Base-by-base conservation (phyloP, 1,284 basidiomycete species). In the Sanghuangporus baumii region DNA sequence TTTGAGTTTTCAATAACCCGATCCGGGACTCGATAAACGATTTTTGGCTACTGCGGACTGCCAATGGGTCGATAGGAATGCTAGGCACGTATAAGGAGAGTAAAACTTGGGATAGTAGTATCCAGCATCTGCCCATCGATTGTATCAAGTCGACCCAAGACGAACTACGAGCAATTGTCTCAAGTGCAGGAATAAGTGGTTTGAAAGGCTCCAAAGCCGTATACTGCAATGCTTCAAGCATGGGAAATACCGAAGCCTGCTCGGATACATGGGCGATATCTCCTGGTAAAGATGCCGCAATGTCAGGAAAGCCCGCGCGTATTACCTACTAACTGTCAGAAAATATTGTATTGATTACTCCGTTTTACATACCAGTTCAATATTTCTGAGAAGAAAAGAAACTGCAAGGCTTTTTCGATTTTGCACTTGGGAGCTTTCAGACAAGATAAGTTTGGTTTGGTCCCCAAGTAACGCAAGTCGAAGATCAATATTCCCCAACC, bases 21-120 rank as follows among this genome's bases (percentile, higher is more conserved):
- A 20, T 20, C 16, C 51, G 60, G 8, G 20, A 34, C 3, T 47
- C 34, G 16, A 11, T n/a, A 18, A 60, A 60, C 20, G 48, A 40
- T 5, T 34, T 74, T 0, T 80, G 77, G 41, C 83, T 84, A 52
- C 80, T 80, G 57, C 87, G 81, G 38, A 89, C 81, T 18, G 87
- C 86, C 14, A 89, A 85, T 8, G 96, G 96, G 72, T 99, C 97
- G 59, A 98, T 76, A 1, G 96, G 94, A 3, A 88, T 78, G 70
- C 93, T 85, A 0, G 97, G 95, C 55, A 98, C 80, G 71, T 91
- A 91, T n/a, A 96, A 79, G 1, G 85, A 78, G 16, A 93, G 71
- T 36, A 92, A 73, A 58, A 84, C 69, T 36, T 78, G 77, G 54
- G 87, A 83, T 34, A 93, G 71, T 0, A 79, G 81, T 48, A 95